These are phyloP conservation scores for Fusarium secorum DNA, from an alignment of 2,329 filamentous ascomycete genomes.

Conservation along the genomic window DNA sequence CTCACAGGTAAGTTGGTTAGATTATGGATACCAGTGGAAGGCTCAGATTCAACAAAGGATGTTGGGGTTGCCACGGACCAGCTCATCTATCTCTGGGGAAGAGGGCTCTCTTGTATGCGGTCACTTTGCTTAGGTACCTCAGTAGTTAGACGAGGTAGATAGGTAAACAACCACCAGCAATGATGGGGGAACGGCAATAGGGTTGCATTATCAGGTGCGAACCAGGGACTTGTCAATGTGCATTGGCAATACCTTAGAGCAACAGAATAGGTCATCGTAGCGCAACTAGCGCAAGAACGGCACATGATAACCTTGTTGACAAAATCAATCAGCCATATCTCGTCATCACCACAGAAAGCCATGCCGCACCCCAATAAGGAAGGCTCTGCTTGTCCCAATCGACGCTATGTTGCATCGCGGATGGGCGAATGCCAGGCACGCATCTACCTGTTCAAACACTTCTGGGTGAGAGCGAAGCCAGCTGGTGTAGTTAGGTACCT, in stretches of 20 bases:
- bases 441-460: slow-evolving; percentile 17
- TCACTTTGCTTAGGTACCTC: background rate
- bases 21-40: background rate
- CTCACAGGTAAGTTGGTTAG: slow-evolving; percentile 3
- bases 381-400: slow-evolving; percentile 33
- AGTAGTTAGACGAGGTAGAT: background rate
- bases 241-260: slow-evolving; percentile 16
- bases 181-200: slow-evolving; percentile 31
- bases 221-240: slow-evolving; percentile 30
- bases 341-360: slow-evolving; percentile 18
- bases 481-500: background rate
- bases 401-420: slow-evolving; percentile 36
- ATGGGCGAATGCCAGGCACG: slow-evolving; percentile 38
- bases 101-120: slow-evolving; percentile 29
- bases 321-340: slow-evolving; percentile 20
- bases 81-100: slow-evolving; percentile 27
- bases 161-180: slow-evolving; percentile 10
- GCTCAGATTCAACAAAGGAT: slow-evolving; percentile 10
- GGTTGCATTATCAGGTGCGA: slow-evolving; percentile 35
- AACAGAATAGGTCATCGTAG: slow-evolving; percentile 17
- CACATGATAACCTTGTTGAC: slow-evolving; percentile 19
- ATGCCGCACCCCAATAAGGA: slow-evolving; percentile 10
- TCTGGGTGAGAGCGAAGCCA: background rate
- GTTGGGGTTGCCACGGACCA: slow-evolving; percentile 17
- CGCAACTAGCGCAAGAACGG: slow-evolving; percentile 23